Conservation (phyloP, 2,329 filamentous ascomycete genomes). For the Alternaria ventricosa region DNA sequence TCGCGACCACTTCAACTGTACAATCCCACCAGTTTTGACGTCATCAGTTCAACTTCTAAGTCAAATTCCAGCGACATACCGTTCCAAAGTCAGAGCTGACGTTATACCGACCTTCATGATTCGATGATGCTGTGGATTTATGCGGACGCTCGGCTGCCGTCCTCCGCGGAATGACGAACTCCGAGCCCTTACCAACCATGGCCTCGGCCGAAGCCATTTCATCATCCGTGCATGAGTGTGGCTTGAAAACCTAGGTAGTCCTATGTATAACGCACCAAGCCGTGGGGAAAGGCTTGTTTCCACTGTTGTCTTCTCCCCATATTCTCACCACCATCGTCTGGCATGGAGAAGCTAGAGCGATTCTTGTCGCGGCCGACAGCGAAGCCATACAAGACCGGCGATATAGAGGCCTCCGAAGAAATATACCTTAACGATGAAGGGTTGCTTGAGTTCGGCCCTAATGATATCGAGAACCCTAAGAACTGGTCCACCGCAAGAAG, state of each 20-base stretch:
- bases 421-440: background rate
- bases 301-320: background rate
- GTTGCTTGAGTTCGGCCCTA: background rate
- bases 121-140: background rate
- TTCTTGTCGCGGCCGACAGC: background rate
- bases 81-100: background rate
- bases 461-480: background rate
- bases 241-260: background rate
- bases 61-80: background rate
- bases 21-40: too few species aligned
- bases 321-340: background rate
- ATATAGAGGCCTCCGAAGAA: background rate
- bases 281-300: background rate
- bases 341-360: background rate
- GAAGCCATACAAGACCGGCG: background rate
- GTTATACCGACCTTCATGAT: background rate
- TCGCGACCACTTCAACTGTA: too few species aligned
- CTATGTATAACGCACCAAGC: background rate
- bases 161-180: background rate
- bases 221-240: background rate
- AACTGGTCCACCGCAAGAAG: background rate
- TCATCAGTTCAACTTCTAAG: background rate
- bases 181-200: background rate
- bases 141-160: background rate
- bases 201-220: background rate